phyloP scores from a whole-genome alignment of 2,329 filamentous ascomycete genomes.

The Aspergillus transmontanensis region DNA sequence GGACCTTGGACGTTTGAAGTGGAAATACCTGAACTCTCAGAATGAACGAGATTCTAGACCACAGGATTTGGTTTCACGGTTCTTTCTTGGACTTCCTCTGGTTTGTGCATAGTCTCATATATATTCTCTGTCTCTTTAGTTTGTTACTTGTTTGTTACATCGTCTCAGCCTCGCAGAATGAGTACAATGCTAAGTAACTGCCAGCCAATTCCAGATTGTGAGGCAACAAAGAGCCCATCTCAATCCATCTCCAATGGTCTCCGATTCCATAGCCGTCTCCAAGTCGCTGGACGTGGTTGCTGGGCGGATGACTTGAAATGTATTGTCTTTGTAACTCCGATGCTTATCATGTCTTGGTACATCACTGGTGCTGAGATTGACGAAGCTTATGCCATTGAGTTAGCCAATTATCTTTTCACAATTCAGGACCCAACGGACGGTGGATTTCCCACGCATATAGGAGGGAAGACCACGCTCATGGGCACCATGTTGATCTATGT shows the following conservation, averaged over 20 bases:
- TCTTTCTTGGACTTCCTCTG: not conserved
- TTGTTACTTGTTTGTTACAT: not conserved
- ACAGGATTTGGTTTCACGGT: not conserved
- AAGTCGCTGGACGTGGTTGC: constrained; percentile 6
- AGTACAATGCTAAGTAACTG: not conserved
- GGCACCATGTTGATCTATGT: constrained; percentile 1
- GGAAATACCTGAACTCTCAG: not conserved
- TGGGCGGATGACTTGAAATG: constrained; percentile 11
- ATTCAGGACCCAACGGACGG: not conserved
- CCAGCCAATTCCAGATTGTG: not conserved
- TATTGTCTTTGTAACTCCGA: constrained; percentile 13
- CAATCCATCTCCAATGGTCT: not conserved
- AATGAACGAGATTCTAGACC: not conserved
- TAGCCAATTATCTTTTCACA: not conserved
- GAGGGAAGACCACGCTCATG: not conserved
- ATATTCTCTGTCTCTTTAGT: no score
- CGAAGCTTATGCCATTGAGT: constrained; percentile 1
- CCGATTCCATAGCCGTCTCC: not conserved
- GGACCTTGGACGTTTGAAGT: not conserved
- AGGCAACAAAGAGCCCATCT: not conserved
- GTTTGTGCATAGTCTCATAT: not conserved
- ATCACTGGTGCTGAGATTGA: constrained; percentile 7
- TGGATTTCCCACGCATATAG: not conserved
- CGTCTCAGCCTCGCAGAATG: not conserved
- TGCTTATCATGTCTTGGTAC: constrained; percentile 11